Conservation (phyloP, 1,284 basidiomycete species). For the Microbotryum scabiosae region DNA sequence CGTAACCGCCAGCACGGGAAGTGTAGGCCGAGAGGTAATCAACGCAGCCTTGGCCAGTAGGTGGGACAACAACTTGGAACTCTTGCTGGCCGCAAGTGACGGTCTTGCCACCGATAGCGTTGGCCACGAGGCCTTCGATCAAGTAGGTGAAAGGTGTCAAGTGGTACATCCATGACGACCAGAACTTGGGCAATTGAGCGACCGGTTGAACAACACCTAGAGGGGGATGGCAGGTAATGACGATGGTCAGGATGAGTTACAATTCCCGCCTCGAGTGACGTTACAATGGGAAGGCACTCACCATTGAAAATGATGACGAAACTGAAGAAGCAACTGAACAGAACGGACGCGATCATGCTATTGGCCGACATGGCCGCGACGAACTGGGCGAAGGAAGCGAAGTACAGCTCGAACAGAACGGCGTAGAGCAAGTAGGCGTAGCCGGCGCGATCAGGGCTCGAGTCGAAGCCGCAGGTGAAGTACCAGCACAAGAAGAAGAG, state of each 20-base stretch:
- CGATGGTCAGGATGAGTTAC: neutral
- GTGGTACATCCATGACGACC: constrained; percentile 59
- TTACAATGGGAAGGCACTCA: constrained; percentile 23
- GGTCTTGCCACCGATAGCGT: constrained; percentile 37
- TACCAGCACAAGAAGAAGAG: constrained; percentile 44
- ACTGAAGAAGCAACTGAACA: constrained; percentile 36
- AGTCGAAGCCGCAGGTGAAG: constrained; percentile 39
- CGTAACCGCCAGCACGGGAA: constrained; percentile 39
- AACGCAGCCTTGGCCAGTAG: constrained; percentile 42
- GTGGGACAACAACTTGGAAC: constrained; percentile 40
- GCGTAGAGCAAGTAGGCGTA: constrained; percentile 46
- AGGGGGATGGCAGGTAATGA: neutral
- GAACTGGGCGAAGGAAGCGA: constrained; percentile 52
- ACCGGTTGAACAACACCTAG: neutral
- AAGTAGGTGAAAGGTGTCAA: constrained; percentile 57
- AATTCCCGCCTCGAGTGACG: too few species aligned
- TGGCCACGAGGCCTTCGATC: constrained; percentile 42
- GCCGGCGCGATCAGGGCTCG: constrained; percentile 43
- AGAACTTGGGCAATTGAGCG: neutral
- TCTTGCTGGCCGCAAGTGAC: constrained; percentile 44
- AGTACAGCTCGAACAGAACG: constrained; percentile 37
- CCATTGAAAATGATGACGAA: constrained; percentile 44
- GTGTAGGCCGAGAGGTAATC: constrained; percentile 40
- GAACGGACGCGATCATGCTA: constrained; percentile 47
- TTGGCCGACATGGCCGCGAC: constrained; percentile 59